Evolutionary conservation across 768 basidiomycete species (phyloP).

Genomic region (Mycena venus): DNA sequence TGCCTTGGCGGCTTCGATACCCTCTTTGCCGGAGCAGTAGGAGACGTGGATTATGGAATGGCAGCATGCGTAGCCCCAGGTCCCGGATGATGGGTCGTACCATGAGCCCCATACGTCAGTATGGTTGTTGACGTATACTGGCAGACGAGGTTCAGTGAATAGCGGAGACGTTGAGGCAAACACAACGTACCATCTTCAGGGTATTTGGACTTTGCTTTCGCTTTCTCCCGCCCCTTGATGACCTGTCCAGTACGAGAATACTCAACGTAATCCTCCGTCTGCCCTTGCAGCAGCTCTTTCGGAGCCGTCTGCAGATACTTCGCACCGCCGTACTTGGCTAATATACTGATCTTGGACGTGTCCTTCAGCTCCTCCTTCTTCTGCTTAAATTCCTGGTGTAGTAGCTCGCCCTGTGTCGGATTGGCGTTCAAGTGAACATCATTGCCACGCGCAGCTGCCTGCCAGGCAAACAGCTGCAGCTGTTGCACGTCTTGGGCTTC

Average conservation of each 20-base stretch:
- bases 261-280: conserved; percentile 98
- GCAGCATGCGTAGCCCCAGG: conserved; percentile 97
- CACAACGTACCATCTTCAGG: conserved; percentile 88
- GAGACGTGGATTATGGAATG: conserved; percentile 89
- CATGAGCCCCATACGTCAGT: conserved; percentile 98
- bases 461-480: conserved; percentile 97
- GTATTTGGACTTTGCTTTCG: conserved; percentile 92
- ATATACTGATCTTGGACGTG: conserved; percentile 88
- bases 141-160: conserved; percentile 23
- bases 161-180: not conserved
- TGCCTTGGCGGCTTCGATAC: conserved; percentile 83
- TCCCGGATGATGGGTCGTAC: conserved; percentile 76
- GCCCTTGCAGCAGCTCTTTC: conserved; percentile 92
- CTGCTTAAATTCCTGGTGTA: conserved; percentile 91
- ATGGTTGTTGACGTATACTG: conserved; percentile 95
- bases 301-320: conserved; percentile 92
- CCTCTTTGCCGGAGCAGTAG: conserved; percentile 91
- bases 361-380: conserved; percentile 95
- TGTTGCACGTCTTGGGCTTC: conserved; percentile 94
- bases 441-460: conserved; percentile 92
- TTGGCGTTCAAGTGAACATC: conserved; percentile 97
- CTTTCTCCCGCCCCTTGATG: conserved; percentile 91
- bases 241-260: conserved; percentile 94
- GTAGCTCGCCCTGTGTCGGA: conserved; percentile 93
- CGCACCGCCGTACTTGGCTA: conserved; percentile 95